Evolutionary conservation across 1,139 yeast species (phyloP), one percentile per base, ranked within the genome.

Genomic region (Hyphopichia buzzinii): DNA sequence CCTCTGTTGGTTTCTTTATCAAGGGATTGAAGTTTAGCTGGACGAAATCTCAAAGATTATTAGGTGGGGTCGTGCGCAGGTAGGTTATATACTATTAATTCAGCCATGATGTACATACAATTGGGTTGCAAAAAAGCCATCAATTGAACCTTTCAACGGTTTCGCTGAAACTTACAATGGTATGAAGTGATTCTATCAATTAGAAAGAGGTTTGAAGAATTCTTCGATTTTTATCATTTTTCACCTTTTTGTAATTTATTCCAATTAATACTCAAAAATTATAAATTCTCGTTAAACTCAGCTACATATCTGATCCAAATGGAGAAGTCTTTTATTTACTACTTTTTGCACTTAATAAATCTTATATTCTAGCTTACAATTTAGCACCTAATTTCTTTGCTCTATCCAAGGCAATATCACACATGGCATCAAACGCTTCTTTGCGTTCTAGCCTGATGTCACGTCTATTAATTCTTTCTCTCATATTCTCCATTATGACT

Each of bases 381-480:
- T 61, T 61, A 6, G 64, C 61, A 12, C 63, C 62, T 31, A 76
- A 51, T 48, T 81, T 81, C n/a, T 44, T 48, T 2, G 82, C 83
- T 46, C 97, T 69, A 60, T 87, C 96, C 25, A 72, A 50, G 0
- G 96, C 96, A 41, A 89, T 89, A 57, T 86, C 95, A 59, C 95
- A 86, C 95, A 89, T 87, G 26, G 95, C 81, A 47, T 81, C 68
- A 50, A 87, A 76, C 0, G 96, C 95, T 32, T 80, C 84, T 8
- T 42, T 38, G 41, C 79, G 73, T 56, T 89, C 97, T 26, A 49
- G 39, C 4, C 47, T 50, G 38, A 78, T 72, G 50, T 82, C 74
- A 17, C 64, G 66, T 37, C 83, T 64, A 3, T 54, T 58, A 8
- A 89, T 84, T 41, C 96, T 70, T 16, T 49, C 45, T 32, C 57